Evolutionary conservation across 2,329 filamentous ascomycete genomes (phyloP).

Genomic region (Ophiostoma fasciatum): DNA sequence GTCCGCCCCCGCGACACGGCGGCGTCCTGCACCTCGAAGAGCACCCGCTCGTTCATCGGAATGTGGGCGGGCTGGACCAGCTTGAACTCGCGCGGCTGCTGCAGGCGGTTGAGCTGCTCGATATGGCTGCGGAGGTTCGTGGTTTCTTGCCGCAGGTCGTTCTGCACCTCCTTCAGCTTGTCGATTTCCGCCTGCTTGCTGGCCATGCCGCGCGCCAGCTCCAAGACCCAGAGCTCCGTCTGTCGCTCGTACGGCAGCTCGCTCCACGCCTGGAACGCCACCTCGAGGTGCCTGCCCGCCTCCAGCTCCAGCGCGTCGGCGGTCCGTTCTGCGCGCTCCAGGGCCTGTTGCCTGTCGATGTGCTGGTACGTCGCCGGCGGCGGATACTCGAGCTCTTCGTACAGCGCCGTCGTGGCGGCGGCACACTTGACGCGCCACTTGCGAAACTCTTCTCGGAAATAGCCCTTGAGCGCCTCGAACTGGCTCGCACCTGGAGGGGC

Average conservation of each 20-base stretch:
- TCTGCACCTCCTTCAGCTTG: constrained; percentile 33
- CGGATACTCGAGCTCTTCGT: constrained; percentile 37
- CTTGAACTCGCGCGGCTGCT: constrained; percentile 46
- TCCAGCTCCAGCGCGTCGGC: constrained; percentile 51
- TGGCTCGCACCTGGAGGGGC: constrained; percentile 60
- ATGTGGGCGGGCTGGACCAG: constrained; percentile 36
- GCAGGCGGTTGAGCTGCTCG: constrained; percentile 41
- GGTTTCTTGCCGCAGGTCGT: constrained; percentile 39
- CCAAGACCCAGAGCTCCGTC: constrained; percentile 45
- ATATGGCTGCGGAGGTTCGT: constrained; percentile 41
- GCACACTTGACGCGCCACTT: constrained; percentile 44
- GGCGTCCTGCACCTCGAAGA: constrained; percentile 32
- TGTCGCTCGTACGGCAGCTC: constrained; percentile 40
- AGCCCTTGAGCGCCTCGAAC: constrained; percentile 52
- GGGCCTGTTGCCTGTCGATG: constrained; percentile 29
- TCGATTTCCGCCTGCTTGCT: constrained; percentile 40
- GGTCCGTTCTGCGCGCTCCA: constrained; percentile 32
- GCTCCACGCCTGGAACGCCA: constrained; percentile 65
- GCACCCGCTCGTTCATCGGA: constrained; percentile 32
- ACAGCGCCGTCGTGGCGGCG: constrained; percentile 31
- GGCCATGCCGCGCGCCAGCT: constrained; percentile 44
- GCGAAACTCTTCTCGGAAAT: constrained; percentile 52
- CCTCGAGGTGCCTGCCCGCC: constrained; percentile 60
- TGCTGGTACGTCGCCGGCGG: constrained; percentile 23
- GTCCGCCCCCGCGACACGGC: constrained; percentile 23